Evolutionary conservation across 1,284 basidiomycete genomes (phyloP), one percentile per base, ranked within the genome.

Genomic region (Ceratobasidium sp.): DNA sequence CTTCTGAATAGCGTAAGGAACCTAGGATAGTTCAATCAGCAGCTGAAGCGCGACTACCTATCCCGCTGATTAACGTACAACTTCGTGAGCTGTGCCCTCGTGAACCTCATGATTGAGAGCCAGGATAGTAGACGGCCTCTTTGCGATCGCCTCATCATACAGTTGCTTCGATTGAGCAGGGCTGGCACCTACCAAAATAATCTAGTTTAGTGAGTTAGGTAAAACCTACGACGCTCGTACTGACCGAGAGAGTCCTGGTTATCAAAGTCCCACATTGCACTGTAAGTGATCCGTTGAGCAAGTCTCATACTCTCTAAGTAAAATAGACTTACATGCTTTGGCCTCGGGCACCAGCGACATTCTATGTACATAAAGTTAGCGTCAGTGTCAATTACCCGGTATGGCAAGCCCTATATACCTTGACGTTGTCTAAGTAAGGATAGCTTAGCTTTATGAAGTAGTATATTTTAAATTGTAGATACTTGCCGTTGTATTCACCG

Each of bases 401-500:
- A n/a, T 8, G 3, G 57, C 9, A 10, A 16, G 4, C 2, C 8
- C 39, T n/a, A 45, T 34, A 16, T 46, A 61, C 59, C 59, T 30
- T 43, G 41, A 61, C 59, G 36, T 61, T 61, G 26, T 45, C 59
- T 61, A 30, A 6, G 16, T 5, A 28, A 21, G 12, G 6, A 21
- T 41, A 23, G 16, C 14, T 61, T 4, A 61, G 39, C 18, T 45
- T 1, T 8, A 16, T 8, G 4, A 14, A 1, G 12, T 3, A 18
- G 21, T 23, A 26, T 14, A n/a, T 60, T 16, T 21, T n/a, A 52
- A 46, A 46, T n/a, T 18, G 43, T 10, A 18, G 3, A n/a, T 14
- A 36, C 72, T 69, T 41, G 74, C 75, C 70, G 46, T 76, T 74
- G 59, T 73, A 73, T 16, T 72, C 58, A 41, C 75, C 75, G 39